Percentiles rank a stretch among this genome's conserved stretches.
phyloP scores from a whole-genome alignment of 768 basidiomycete genomes.

The Russula virescens region DNA sequence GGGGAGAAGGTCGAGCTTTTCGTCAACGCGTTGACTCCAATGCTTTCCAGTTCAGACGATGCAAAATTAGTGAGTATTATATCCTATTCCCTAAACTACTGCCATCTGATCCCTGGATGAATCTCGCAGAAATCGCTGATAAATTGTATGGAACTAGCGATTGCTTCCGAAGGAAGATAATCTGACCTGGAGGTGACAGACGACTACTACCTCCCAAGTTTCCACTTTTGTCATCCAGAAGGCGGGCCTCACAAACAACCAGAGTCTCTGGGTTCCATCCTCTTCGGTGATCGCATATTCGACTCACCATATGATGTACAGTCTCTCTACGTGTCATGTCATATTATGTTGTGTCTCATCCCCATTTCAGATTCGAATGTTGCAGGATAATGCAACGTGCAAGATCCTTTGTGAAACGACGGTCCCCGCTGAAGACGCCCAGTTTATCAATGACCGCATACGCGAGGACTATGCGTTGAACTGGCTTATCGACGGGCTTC shows the following conservation, averaged over 20 bases:
- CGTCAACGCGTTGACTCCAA: slow-evolving; percentile 88
- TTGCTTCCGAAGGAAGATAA: not conserved
- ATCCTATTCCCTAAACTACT: not conserved
- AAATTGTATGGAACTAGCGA: slow-evolving; percentile 54
- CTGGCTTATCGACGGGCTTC: slow-evolving; percentile 92
- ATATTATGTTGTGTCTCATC: slow-evolving; percentile 2
- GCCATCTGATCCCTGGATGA: not conserved
- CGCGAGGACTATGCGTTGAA: slow-evolving; percentile 90
- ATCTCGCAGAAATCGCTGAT: slow-evolving; percentile 75
- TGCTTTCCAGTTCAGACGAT: slow-evolving; percentile 60
- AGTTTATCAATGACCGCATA: slow-evolving; percentile 89
- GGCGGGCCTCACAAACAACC: slow-evolving; percentile 69
- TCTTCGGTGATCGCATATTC: slow-evolving; percentile 96
- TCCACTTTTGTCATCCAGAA: slow-evolving; percentile 80
- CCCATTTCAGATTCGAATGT: slow-evolving; percentile 64
- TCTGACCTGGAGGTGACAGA: slow-evolving; percentile 40
- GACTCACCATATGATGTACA: slow-evolving; percentile 82
- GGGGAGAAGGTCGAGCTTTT: slow-evolving; percentile 75
- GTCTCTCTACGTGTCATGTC: slow-evolving; percentile 11
- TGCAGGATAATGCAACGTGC: slow-evolving; percentile 70
- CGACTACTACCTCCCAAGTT: slow-evolving; percentile 86
- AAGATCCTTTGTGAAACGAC: slow-evolving; percentile 59
- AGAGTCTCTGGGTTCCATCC: slow-evolving; percentile 84
- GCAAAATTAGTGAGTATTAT: slow-evolving; percentile 62
- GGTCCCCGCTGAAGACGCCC: slow-evolving; percentile 66